Conservation (phyloP, 2,329 filamentous ascomycete genomes). For the Paramyrothecium sp. region DNA sequence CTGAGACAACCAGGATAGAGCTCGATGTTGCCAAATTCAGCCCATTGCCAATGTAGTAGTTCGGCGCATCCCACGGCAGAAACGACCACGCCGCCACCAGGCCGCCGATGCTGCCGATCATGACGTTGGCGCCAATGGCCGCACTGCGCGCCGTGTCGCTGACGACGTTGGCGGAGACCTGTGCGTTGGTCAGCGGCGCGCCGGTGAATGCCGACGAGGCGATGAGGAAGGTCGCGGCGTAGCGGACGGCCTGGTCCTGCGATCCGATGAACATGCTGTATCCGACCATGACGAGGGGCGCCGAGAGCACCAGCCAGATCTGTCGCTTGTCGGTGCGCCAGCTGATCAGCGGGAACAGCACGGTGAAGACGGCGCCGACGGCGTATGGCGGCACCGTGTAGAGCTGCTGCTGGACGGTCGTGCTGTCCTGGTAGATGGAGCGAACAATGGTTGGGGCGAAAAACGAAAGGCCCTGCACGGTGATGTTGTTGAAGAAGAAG, state of each 20-base stretch:
- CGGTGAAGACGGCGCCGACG: constrained; percentile 65
- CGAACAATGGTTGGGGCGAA: constrained; percentile 35
- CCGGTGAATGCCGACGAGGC: constrained; percentile 62
- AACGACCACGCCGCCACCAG: constrained; percentile 66
- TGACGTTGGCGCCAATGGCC: constrained; percentile 65
- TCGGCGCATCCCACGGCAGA: constrained; percentile 58
- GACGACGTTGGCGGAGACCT: constrained; percentile 68
- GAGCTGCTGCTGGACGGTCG: constrained; percentile 63
- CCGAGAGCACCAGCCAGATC: constrained; percentile 57
- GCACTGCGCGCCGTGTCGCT: constrained; percentile 67
- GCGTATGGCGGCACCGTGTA: constrained; percentile 70
- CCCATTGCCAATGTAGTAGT: constrained; percentile 70
- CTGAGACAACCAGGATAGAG: constrained; percentile 48
- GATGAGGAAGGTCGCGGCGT: constrained; percentile 70
- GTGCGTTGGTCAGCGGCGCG: constrained; percentile 64
- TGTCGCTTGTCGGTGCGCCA: constrained; percentile 60
- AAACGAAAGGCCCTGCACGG: constrained; percentile 55
- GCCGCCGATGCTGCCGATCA: constrained; percentile 73
- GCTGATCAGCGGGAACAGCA: constrained; percentile 59
- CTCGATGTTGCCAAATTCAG: constrained; percentile 61
- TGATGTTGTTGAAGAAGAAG: constrained; percentile 67
- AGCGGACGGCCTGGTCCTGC: constrained; percentile 50
- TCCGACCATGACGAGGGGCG: constrained; percentile 65
- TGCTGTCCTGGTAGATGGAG: constrained; percentile 61
- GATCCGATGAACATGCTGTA: constrained; percentile 70